A percentile compares a stretch with the other conserved stretches of the same genome.
Evolutionary conservation across 805 yeast species (phyloP).

Genomic region (Wickerhamiella australiensis): DNA sequence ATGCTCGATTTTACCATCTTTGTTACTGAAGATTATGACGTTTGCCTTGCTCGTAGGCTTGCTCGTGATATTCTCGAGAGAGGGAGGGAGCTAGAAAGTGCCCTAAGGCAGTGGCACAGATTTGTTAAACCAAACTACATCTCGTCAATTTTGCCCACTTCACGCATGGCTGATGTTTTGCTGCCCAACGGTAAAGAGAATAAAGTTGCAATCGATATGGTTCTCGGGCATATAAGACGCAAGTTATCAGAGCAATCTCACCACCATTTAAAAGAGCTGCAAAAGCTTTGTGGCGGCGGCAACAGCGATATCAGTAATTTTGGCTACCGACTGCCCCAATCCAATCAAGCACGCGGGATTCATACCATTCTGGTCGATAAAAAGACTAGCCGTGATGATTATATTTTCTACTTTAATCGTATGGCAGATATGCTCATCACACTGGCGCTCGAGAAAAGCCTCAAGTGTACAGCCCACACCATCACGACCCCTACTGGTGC

Average conservation of each 20-base stretch:
- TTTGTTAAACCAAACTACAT: slow-evolving; percentile 91
- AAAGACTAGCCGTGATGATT: slow-evolving; percentile 53
- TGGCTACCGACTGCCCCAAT: slow-evolving; percentile 29
- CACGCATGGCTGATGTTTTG: slow-evolving; percentile 70
- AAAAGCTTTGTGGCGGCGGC: slow-evolving; percentile 37
- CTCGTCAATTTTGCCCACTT: slow-evolving; percentile 58
- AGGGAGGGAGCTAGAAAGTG: slow-evolving; percentile 73
- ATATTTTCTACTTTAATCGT: slow-evolving; percentile 76
- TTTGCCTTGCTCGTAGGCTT: slow-evolving; percentile 79
- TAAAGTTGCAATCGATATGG: slow-evolving; percentile 60
- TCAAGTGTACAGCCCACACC: slow-evolving; percentile 19
- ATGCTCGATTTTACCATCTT: slow-evolving; percentile 78
- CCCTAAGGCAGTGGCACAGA: slow-evolving; percentile 76
- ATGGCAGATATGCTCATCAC: slow-evolving; percentile 61
- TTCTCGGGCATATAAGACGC: slow-evolving; percentile 65
- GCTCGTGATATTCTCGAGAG: slow-evolving; percentile 77
- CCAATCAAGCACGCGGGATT: slow-evolving; percentile 61
- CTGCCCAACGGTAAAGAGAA: slow-evolving; percentile 89
- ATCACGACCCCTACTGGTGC: slow-evolving; percentile 37
- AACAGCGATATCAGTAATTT: slow-evolving; percentile 14
- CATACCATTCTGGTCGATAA: slow-evolving; percentile 54
- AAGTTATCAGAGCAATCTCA: slow-evolving; percentile 55
- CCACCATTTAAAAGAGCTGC: slow-evolving; percentile 53
- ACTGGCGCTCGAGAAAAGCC: slow-evolving; percentile 45
- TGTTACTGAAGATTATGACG: slow-evolving; percentile 88